Conservation (phyloP, 1,284 basidiomycete genomes). For the Puccinia coronata region DNA sequence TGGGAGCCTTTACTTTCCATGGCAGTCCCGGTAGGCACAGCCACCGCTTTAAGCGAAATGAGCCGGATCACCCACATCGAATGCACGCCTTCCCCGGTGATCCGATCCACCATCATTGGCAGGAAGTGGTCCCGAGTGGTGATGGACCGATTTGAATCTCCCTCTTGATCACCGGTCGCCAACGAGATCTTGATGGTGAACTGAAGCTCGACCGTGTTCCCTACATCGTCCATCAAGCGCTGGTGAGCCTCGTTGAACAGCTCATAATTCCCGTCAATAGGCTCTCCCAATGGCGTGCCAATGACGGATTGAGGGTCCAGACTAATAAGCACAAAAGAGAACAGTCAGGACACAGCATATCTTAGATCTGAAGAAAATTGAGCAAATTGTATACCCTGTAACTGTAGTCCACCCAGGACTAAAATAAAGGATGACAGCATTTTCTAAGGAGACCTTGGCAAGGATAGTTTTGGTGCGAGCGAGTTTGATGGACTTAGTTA, state of each 20-base stretch:
- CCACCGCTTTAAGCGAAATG: constrained; percentile 52
- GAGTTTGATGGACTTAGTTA: constrained; percentile 82
- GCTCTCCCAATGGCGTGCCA: constrained; percentile 75
- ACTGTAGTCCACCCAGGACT: constrained; percentile 93
- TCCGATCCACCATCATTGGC: constrained; percentile 93
- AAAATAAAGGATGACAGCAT: constrained; percentile 81
- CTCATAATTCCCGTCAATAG: constrained; percentile 79
- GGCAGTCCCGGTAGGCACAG: constrained; percentile 57
- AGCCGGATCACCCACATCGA: constrained; percentile 99
- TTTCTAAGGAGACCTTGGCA: constrained; percentile 89
- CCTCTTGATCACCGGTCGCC: constrained; percentile 56
- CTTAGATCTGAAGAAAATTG: not conserved
- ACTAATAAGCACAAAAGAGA: constrained; percentile 61
- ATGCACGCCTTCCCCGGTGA: constrained; percentile 81
- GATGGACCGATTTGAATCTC: constrained; percentile 58
- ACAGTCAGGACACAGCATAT: not conserved
- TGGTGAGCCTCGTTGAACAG: constrained; percentile 86
- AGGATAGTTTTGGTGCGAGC: constrained; percentile 93
- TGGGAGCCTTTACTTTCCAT: constrained; percentile 62
- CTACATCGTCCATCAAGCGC: constrained; percentile 83
- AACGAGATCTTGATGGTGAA: constrained; percentile 63
- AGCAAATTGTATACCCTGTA: constrained; percentile 71
- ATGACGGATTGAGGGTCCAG: constrained; percentile 79
- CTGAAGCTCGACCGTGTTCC: constrained; percentile 86
- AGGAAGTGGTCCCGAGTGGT: constrained; percentile 65